Evolutionary conservation across 2,329 filamentous ascomycete genomes (phyloP), one percentile per base, ranked within the genome.

Genomic region (Calonectria honghensis): DNA sequence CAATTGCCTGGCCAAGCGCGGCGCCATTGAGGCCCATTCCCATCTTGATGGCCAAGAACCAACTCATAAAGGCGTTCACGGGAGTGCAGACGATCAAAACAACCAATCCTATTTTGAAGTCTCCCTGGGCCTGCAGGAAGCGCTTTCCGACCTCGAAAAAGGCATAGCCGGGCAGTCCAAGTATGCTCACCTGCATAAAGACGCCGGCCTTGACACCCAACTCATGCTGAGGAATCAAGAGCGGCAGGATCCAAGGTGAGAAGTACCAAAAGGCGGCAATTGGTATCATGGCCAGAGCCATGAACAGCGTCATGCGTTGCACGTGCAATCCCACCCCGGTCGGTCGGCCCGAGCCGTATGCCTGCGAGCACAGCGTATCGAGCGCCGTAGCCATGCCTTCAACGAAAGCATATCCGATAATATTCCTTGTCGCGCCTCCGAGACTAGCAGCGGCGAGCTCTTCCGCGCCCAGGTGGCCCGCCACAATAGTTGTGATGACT

Each of bases 391-490:
- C 79, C 79, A 81, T 81, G 50, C 79, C 79, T 64, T 81, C 79
- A 31, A 79, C 78, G 24, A 89, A 82, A 0, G 89, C 87, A 24
- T 88, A 85, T 1, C 89, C 89, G 7, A 88, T 84, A 67, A 91
- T 90, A 73, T 89, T 90, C 76, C 89, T 88, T 0, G 89, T 90
- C 59, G 89, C 90, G n/a, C 87, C 86, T 27, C 88, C 89, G 18
- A 91, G 80, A 68, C 86, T 88, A 0, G 89, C 88, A 0, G 89
- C 89, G 1, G 88, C 89, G 9, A 91, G 81, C 70, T 89, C 89
- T 75, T 89, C 86, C 3, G 88, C 87, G 24, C 89, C 87, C 13
- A 91, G 85, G 77, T 89, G 89, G 1, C 89, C 89, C 0, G 88
- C 89, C 1, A 89, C 87, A 51, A 89, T 86, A 29, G 89, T 89